Evolutionary conservation across 192 early-diverging fungal species (phyloP), one percentile per base, ranked within the genome.

Genomic region (Coemansia sp.): DNA sequence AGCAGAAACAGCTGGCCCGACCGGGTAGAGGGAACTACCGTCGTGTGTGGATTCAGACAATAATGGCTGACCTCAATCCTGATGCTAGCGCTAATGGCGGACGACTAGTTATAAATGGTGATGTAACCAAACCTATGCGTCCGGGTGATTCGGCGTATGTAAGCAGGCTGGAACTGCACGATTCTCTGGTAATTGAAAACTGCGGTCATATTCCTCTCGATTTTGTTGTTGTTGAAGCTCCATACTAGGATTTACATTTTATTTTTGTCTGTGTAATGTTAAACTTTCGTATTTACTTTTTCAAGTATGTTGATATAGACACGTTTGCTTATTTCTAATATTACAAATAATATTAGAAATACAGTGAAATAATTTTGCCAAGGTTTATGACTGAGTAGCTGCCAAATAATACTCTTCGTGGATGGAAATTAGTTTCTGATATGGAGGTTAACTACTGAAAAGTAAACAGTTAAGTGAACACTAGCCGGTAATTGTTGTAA

Each of bases 61-160:
- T 80, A 0, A 32, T 74, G 64, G 53, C 47, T 0, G 77, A 74
- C 21, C 32, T 80, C 21, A 67, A 65, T n/a, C 12, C 31, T 1
- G 68, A 71, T 6, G 54, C 67, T 2, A 44, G 44, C 7, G 47
- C 49, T 0, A 80, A 80, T 41, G 65, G 64, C 21, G 77, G 77
- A 2, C 64, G 77, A 0, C 26, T 80, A 50, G 62, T 64, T 16
- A 67, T 80, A 32, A 71, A 74, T 34, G 77, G 77, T 26, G 77
- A 80, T 23, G 58, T 52, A 49, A 41, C 24, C 25, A 68, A 49
- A 21, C 67, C 71, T 24, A 70, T 80, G 77, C 54, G 64, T 2
- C 77, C 71, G 0, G 77, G 77, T 2, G 77, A 80, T 38, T 80
- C 77, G 2, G 71, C 68, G 10, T 80, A 74, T 68, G 58, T 80